phyloP scores from a whole-genome alignment of 169 alveolate species.

The Eimeria tenella region DNA sequence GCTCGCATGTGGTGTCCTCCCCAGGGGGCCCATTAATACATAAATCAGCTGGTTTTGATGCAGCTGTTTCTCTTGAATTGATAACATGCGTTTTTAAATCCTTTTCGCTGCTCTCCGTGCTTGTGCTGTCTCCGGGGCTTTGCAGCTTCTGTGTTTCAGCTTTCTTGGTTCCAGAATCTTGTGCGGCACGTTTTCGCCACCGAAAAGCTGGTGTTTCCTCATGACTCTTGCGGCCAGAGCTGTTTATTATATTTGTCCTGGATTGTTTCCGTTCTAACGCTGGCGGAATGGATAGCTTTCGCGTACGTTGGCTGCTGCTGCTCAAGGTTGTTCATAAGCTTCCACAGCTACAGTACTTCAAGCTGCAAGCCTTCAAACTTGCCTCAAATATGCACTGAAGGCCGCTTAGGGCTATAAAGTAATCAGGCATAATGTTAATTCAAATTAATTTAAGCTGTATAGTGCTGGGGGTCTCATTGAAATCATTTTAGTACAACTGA shows the following conservation, averaged over 20 bases:
- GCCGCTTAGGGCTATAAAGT: too few species aligned
- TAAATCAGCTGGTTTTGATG: background rate
- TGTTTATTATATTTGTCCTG: constrained; percentile 9
- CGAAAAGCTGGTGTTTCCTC: constrained; percentile 12
- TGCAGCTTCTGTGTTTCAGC: constrained; percentile 58
- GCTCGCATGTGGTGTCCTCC: background rate
- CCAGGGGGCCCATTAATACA: background rate
- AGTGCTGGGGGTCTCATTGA: too few species aligned
- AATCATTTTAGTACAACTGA: too few species aligned
- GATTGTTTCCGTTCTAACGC: constrained; percentile 44
- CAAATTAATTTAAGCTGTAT: too few species aligned
- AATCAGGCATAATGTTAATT: too few species aligned
- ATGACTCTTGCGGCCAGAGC: background rate
- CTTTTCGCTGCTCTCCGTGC: background rate
- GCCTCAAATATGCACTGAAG: too few species aligned
- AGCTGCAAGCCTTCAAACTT: too few species aligned
- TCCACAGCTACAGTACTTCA: too few species aligned
- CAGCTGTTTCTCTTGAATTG: background rate
- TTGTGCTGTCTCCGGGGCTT: background rate
- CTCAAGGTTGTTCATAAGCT: background rate
- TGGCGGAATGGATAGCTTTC: constrained; percentile 49
- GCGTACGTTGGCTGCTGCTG: constrained; percentile 15
- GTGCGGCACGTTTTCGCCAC: constrained; percentile 7
- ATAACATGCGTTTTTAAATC: background rate
- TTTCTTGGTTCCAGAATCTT: constrained; percentile 48